Evolutionary conservation across 352 stramenopile species (phyloP).

Genomic region (Pythium monospermum): DNA sequence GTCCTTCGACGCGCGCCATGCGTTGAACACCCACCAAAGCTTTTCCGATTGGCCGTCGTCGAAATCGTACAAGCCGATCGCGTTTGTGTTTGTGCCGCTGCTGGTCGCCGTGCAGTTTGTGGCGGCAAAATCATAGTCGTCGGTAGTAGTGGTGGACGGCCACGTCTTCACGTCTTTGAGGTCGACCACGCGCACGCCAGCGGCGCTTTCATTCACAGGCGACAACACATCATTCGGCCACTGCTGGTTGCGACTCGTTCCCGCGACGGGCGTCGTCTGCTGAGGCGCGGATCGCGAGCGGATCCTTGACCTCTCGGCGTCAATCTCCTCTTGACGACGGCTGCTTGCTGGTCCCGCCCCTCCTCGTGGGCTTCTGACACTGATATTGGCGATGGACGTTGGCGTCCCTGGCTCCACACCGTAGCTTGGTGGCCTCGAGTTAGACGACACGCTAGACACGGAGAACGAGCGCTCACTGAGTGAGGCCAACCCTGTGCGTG

Average conservation of each 20-base stretch:
- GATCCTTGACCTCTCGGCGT: slow-evolving; percentile 29
- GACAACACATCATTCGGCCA: slow-evolving; percentile 16
- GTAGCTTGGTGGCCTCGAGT: too few relatives aligned
- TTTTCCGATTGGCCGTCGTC: slow-evolving; percentile 78
- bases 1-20: slow-evolving; percentile 51
- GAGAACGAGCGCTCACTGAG: slow-evolving; percentile 45
- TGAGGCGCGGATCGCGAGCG: slow-evolving; percentile 60
- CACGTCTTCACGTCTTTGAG: slow-evolving; percentile 50
- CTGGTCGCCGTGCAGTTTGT: too few relatives aligned
- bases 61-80: slow-evolving; percentile 70
- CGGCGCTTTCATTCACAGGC: slow-evolving; percentile 23
- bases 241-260: not conserved
- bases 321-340: slow-evolving; percentile 12
- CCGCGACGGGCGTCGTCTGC: slow-evolving; percentile 7
- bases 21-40: slow-evolving; percentile 81
- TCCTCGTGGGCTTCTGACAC: slow-evolving; percentile 11
- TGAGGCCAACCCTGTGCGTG: slow-evolving; percentile 64
- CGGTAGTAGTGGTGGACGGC: slow-evolving; percentile 9
- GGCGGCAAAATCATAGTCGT: slow-evolving; percentile 11
- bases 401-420: not conserved
- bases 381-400: slow-evolving; percentile 7
- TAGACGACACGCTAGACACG: too few relatives aligned
- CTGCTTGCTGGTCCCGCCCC: too few relatives aligned
- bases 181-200: slow-evolving; percentile 46
- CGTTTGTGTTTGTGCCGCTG: slow-evolving; percentile 27